Conservation (phyloP, 2,329 filamentous ascomycete species). For the Penicillium sp. region DNA sequence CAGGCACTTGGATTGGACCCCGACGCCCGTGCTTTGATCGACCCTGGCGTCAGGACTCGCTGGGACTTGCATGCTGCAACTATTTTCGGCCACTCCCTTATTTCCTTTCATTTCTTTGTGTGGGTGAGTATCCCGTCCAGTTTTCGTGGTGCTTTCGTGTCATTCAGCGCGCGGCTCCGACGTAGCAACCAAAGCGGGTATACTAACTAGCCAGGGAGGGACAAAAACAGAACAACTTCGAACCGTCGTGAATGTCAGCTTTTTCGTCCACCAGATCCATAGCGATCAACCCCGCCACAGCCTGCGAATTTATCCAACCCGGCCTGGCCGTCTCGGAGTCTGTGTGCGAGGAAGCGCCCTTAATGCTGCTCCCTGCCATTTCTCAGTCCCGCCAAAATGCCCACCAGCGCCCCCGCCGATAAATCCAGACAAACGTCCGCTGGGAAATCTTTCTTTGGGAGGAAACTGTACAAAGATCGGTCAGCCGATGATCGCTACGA, state of each 20-base stretch:
- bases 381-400: slow-evolving; percentile 45
- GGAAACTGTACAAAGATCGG: slow-evolving; percentile 72
- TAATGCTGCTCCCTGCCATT: slow-evolving; percentile 36
- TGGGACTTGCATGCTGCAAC: slow-evolving; percentile 24
- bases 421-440: slow-evolving; percentile 80
- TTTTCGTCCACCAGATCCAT: slow-evolving; percentile 12
- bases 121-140: slow-evolving; percentile 10
- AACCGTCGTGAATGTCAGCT: slow-evolving; percentile 22
- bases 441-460: slow-evolving; percentile 81
- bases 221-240: slow-evolving; percentile 18
- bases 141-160: slow-evolving; percentile 1
- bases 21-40: slow-evolving; percentile 26
- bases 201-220: slow-evolving; percentile 25
- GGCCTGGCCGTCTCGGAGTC: neutral
- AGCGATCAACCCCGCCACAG: slow-evolving; percentile 16
- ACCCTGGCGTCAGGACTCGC: slow-evolving; percentile 24
- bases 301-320: slow-evolving; percentile 5
- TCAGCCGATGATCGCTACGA: slow-evolving; percentile 62
- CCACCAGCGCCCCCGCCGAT: slow-evolving; percentile 62
- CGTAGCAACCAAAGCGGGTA: slow-evolving; percentile 19
- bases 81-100: slow-evolving; percentile 16
- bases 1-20: slow-evolving; percentile 14
- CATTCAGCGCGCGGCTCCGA: slow-evolving; percentile 9
- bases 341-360: slow-evolving; percentile 21
- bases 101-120: slow-evolving; percentile 16